Percentiles rank a stretch among this genome's conserved stretches.
Conservation (phyloP, 2,329 filamentous ascomycete genomes). For the Fusarium newnesense region DNA sequence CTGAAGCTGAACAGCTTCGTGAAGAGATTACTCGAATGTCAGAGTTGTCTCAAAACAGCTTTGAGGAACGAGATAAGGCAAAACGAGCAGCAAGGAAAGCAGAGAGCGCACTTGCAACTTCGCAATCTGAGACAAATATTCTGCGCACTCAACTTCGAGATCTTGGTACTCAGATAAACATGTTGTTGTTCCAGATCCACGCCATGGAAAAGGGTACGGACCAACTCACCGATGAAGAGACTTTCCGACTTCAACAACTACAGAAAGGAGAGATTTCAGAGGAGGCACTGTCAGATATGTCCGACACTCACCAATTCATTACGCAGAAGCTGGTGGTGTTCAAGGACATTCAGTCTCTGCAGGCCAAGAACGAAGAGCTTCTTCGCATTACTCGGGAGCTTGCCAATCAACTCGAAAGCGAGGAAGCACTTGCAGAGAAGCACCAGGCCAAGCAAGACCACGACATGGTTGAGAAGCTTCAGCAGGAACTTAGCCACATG, state of each 20-base stretch:
- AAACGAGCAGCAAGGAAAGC: conserved; percentile 82
- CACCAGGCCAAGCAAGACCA: conserved; percentile 71
- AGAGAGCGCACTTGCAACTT: conserved; percentile 74
- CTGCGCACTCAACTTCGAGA: conserved; percentile 89
- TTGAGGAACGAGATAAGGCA: conserved; percentile 81
- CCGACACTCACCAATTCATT: conserved; percentile 88
- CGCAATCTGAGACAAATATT: conserved; percentile 77
- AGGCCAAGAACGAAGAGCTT: conserved; percentile 87
- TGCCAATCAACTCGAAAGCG: conserved; percentile 89
- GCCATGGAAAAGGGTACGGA: conserved; percentile 82
- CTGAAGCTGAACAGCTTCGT: conserved; percentile 83
- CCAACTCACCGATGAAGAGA: conserved; percentile 76
- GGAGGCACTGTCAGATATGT: conserved; percentile 76
- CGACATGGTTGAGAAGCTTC: conserved; percentile 77
- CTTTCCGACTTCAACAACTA: conserved; percentile 79
- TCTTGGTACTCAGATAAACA: conserved; percentile 88
- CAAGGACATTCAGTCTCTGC: conserved; percentile 84
- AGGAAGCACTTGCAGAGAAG: conserved; percentile 79
- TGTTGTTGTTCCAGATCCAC: conserved; percentile 87
- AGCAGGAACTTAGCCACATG: conserved; percentile 77
- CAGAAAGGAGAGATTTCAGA: conserved; percentile 80
- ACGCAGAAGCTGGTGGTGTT: conserved; percentile 90
- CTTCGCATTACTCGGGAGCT: conserved; percentile 85
- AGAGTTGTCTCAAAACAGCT: conserved; percentile 82
- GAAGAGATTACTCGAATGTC: conserved; percentile 87